Conservation (phyloP, 495 filamentous ascomycete genomes). For the Talaromyces thailandensis region DNA sequence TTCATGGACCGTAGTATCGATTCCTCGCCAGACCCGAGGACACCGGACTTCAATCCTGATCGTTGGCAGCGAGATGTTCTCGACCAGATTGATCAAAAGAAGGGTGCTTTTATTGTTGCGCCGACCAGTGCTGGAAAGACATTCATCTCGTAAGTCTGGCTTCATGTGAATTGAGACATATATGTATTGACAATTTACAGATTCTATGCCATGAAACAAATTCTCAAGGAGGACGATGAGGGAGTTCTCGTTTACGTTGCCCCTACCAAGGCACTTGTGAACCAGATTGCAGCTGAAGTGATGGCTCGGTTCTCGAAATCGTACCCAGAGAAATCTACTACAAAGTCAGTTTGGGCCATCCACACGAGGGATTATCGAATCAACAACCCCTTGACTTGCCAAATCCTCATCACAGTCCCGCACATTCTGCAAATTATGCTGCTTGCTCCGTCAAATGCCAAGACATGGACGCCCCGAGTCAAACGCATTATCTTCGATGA, state of each 20-base stretch:
- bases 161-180: slow-evolving; percentile 1
- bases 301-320: slow-evolving; percentile 58
- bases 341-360: slow-evolving; percentile 68
- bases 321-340: slow-evolving; percentile 36
- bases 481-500: slow-evolving; percentile 77
- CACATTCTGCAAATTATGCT: slow-evolving; percentile 75
- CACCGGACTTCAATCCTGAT: slow-evolving; percentile 60
- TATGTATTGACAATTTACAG: slow-evolving; percentile 5
- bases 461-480: slow-evolving; percentile 55
- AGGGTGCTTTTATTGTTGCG: slow-evolving; percentile 65
- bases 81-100: slow-evolving; percentile 59
- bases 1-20: slow-evolving; percentile 68
- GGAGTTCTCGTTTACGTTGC: slow-evolving; percentile 69
- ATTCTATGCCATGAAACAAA: slow-evolving; percentile 74
- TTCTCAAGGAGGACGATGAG: slow-evolving; percentile 56
- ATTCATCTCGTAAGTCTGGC: slow-evolving; percentile 37
- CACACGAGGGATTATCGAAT: slow-evolving; percentile 66
- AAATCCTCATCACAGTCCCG: slow-evolving; percentile 69
- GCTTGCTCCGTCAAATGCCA: slow-evolving; percentile 56
- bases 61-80: slow-evolving; percentile 67
- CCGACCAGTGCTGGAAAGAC: slow-evolving; percentile 65
- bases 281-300: slow-evolving; percentile 74
- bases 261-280: slow-evolving; percentile 74
- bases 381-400: slow-evolving; percentile 61
- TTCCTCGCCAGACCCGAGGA: slow-evolving; percentile 53